A percentile compares a stretch with the other conserved stretches of the same genome.
Conservation (phyloP, 2,329 filamentous ascomycete species). For the Colletotrichum tropicicola region DNA sequence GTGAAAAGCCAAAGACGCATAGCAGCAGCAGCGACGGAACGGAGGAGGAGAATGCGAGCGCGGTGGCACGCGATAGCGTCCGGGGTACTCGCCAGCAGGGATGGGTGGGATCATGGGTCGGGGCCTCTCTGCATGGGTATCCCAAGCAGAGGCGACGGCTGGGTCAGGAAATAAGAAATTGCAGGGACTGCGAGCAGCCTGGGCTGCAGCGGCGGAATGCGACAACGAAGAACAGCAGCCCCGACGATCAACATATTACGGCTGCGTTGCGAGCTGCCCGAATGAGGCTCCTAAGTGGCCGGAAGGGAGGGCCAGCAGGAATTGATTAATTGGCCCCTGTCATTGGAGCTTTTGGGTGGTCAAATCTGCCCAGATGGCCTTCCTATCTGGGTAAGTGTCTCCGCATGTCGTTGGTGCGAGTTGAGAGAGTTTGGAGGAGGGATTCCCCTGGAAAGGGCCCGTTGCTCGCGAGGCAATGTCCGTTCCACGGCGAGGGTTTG, state of each 20-base stretch:
- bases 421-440: background rate
- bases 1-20: slow-evolving; percentile 1
- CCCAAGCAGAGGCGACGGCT: background rate
- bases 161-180: slow-evolving; percentile 15
- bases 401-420: slow-evolving; percentile 17
- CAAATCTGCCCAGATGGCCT: slow-evolving; percentile 15
- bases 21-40: background rate
- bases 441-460: background rate
- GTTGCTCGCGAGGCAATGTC: background rate
- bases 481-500: background rate
- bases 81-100: background rate
- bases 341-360: background rate
- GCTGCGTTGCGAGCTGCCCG: slow-evolving; percentile 20
- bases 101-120: background rate
- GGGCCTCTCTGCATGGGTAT: background rate
- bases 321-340: slow-evolving; percentile 5
- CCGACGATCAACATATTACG: slow-evolving; percentile 11
- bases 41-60: background rate
- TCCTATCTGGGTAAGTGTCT: slow-evolving; percentile 21
- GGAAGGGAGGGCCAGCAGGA: background rate
- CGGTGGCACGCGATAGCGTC: slow-evolving; percentile 14
- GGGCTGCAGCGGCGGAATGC: background rate
- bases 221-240: background rate
- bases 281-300: slow-evolving; percentile 18
- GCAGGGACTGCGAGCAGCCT: slow-evolving; percentile 4